Percentiles rank a stretch among this genome's conserved stretches.
Conservation (phyloP, 208 protist genomes). For the Trypanosomatidae sp. region DNA sequence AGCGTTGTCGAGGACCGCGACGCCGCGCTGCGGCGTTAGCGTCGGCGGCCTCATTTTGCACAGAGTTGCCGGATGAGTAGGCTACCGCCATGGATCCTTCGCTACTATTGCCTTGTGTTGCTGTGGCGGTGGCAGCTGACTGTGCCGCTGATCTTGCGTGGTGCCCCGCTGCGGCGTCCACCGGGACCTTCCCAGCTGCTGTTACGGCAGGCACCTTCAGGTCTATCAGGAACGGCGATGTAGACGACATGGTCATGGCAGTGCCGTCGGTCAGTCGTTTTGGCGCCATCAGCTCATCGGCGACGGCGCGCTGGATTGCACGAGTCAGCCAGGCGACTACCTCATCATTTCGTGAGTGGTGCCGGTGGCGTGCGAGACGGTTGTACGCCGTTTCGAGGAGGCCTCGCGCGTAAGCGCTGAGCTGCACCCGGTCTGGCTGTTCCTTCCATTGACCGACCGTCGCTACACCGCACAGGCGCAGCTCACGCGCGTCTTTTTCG, state of each 20-base stretch:
- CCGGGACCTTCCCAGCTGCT: conserved; percentile 14
- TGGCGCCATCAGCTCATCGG: conserved; percentile 62
- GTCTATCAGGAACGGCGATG: conserved; percentile 3
- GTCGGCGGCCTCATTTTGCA: background rate
- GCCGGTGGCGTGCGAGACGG: conserved; percentile 16
- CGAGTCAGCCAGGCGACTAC: conserved; percentile 81
- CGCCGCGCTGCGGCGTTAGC: conserved; percentile 1
- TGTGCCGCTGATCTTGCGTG: background rate
- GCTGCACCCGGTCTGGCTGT: conserved; percentile 57
- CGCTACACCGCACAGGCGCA: conserved; percentile 65
- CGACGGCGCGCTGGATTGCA: conserved; percentile 75
- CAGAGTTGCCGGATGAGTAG: background rate
- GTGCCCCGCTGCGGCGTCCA: background rate
- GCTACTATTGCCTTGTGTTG: background rate
- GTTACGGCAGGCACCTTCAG: conserved; percentile 5
- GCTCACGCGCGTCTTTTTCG: conserved; percentile 57
- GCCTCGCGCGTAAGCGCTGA: conserved; percentile 69
- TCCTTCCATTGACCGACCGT: conserved; percentile 77
- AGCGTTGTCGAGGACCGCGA: conserved; percentile 9
- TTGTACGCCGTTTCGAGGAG: conserved; percentile 61
- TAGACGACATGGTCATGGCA: background rate
- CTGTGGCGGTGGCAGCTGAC: conserved; percentile 3
- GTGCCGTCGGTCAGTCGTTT: conserved; percentile 10
- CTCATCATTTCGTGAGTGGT: conserved; percentile 52
- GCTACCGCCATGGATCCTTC: background rate